These are phyloP conservation scores for Cryphonectria radicalis DNA, from an alignment of 2,329 filamentous ascomycete genomes.

Conservation along the genomic window DNA sequence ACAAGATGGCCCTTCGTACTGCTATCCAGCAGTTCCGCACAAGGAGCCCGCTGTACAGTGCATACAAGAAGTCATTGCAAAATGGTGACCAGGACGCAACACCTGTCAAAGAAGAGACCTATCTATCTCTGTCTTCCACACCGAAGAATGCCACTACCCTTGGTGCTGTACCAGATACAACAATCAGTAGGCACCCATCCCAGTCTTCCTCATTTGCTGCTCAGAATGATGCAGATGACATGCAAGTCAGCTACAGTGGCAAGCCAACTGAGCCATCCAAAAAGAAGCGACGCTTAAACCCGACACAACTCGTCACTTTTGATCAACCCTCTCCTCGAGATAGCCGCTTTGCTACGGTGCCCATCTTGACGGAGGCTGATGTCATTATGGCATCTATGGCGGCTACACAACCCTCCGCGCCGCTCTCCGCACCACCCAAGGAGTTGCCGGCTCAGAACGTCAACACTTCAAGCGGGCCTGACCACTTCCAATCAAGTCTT, in stretches of 20 bases:
- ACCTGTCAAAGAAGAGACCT: not conserved
- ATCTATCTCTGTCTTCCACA: not conserved
- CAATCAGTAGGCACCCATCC: not conserved
- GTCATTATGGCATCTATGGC: not conserved
- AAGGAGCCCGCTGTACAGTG: constrained; percentile 54
- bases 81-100: constrained; percentile 33
- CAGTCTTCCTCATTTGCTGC: not conserved
- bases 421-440: not conserved
- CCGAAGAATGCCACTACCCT: not conserved
- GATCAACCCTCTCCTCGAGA: constrained; percentile 11
- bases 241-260: not conserved
- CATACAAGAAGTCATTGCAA: constrained; percentile 38
- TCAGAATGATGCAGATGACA: constrained; percentile 6
- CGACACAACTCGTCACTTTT: constrained; percentile 34
- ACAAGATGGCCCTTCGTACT: constrained; percentile 60
- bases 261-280: constrained; percentile 24
- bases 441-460: too few species aligned
- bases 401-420: not conserved
- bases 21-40: constrained; percentile 61
- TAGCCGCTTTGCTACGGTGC: constrained; percentile 26
- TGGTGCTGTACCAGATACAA: constrained; percentile 6
- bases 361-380: constrained; percentile 21
- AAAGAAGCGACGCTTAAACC: constrained; percentile 40
- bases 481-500: constrained; percentile 3
- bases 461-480: not conserved